Base-by-base conservation (phyloP, 768 basidiomycete species). In the Calocybe cyanea region DNA sequence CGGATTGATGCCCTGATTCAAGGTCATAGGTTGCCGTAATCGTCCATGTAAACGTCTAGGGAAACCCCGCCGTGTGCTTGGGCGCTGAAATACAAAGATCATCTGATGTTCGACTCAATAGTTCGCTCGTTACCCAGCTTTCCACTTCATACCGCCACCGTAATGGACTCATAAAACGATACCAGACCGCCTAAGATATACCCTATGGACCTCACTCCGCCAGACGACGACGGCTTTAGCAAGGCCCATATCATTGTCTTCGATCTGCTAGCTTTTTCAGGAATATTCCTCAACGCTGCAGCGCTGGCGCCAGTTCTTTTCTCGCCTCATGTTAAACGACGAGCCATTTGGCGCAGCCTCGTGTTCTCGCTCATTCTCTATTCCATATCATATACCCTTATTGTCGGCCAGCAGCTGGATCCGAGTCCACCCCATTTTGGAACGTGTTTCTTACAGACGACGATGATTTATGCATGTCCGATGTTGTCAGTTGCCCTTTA, bases 401-500 rank as follows among this genome's bases (percentile, higher is more conserved):
- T 25, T 25, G 43, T 25, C 24, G 34, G 33, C 13, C 13, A 34
- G 33, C 43, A 44, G 34, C 19, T 36, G 14, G 21, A 7, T n/a
- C 18, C n/a, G 9, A 2, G 4, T 15, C 20, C 21, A 15, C 43
- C 43, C 4, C 41, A 19, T 3, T 44, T 44, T 17, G 43, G 43
- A n/a, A 10, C 35, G 21, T 44, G 43, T 34, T 24, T 44, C 33
- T 25, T 44, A 13, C 43, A 44, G 23, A 21, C 43, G 1, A 20
- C 23, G 2, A 7, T 36, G 24, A 28, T 44, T n/a, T 36, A 44
- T 18, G 33, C 24, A n/a, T 21, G 21, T 24, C 43, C 33, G 14
- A 23, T 20, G 20, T 4, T 36, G 33, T 44, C 2, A 36, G 43
- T 36, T 13, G 23, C 7, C 7, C 21, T 20, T 18, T n/a, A 31